Base-by-base conservation (phyloP, 2,329 filamentous ascomycete species). In the Pestalotiopsis sp. region DNA sequence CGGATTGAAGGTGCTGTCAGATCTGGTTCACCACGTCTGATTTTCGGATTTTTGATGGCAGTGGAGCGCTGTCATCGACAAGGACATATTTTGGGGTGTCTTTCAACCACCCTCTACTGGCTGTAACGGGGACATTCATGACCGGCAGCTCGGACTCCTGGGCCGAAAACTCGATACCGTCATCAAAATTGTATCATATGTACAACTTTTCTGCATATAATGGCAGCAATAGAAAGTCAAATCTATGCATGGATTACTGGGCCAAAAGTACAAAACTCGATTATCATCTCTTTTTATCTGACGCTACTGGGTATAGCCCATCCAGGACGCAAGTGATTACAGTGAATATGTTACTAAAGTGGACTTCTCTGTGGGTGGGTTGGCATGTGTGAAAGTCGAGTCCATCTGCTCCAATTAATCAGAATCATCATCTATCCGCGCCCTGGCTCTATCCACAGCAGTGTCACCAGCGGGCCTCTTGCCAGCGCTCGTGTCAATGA, bases 401-500 rank as follows among this genome's bases (percentile, higher is more conserved):
- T 39, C 64, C 20, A 59, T 9, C 25, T 45, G n/a, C 45, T 58
- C 20, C 49, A 14, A 73, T 80, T 85, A 89, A 72, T 89, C 86
- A 68, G 88, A 90, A 75, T 90, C 88, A 67, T 88, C 86, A 72
- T 89, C 83, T 74, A 90, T 88, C 62, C 83, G 85, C 65, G 87
- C 88, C 71, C 87, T 80, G 64, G 88, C 88, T 63, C 87, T 82
- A 74, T 90, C 88, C 64, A 90, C 85, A 14, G 86, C 88, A n/a
- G 88, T 90, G 72, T 90, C 79, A 4, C 87, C 87, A 1, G 74
- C 73, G n/a, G 75, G 72, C 25, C 64, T 66, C 57, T 81, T 79
- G 58, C 87, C 87, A 74, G 83, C 81, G 64, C 80, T 75, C 31
- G 80, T 73, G 70, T 87, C 83, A 72, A 87, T 84, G n/a, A 90